Base-by-base conservation (phyloP, 257 asterid species). In the Linderniella brevidens region DNA sequence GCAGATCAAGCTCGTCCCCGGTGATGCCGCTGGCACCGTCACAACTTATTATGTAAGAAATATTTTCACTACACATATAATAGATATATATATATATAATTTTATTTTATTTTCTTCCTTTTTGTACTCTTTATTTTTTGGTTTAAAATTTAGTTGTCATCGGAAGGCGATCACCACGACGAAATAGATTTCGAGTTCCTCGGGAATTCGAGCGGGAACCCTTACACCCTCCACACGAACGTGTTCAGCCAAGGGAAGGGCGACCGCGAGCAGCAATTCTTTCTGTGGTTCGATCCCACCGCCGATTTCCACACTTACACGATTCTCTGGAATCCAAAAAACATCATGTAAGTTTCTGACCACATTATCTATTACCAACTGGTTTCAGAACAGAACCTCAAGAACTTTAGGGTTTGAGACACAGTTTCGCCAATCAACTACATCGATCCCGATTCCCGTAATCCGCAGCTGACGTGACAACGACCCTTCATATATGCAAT, bases 281-380 rank as follows among this genome's bases (percentile, higher is more conserved):
- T 76, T 62, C 67, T 86, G 9, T 81, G 96, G 96, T 86, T 86
- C 54, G 96, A 81, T 55, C 96, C 96, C 1, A 86, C 93, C 11
- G 40, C 61, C 57, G 96, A 81, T 66, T 86, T 71, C 42, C 96
- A 86, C 36, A 81, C 93, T 0, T 86, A 86, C 40, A 38, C 96
- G 52, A 74, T 86, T 58, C 78, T 78, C 3, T 86, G 96, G 96
- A 86, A 81, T 55, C 78, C 83, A 29, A 76, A 72, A 60, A 19
- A 57, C 70, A 79, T 86, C 0, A 60, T 78, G 90, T 78, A 71
- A 75, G 93, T 67, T 20, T 4, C 11, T 1, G 14, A 8, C 0
- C 12, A 37, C n/a, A 1, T 38, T 16, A 20, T 12, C 7, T n/a
- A 20, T 15, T 44, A 8, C n/a, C n/a, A n/a, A n/a, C n/a, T n/a